Base-by-base conservation (phyloP, 2,329 filamentous ascomycete genomes). In the Nannizzia gypsea region DNA sequence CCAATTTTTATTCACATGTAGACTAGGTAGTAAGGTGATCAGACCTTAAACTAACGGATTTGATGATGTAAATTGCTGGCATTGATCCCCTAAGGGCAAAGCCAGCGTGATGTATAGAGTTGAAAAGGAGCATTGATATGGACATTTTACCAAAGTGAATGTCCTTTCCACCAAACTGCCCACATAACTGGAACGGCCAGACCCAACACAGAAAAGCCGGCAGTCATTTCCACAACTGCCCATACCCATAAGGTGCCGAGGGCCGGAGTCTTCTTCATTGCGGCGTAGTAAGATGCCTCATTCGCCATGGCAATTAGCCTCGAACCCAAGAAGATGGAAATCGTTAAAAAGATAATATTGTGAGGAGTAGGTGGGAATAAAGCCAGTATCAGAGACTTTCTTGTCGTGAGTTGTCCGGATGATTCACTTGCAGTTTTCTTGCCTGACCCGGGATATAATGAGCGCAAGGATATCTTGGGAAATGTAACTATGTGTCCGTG, bases 211-310 rank as follows among this genome's bases (percentile, higher is more conserved):
- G 88, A 88, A 67, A 82, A 84, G 0, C 78, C 68, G 44, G 95
- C 76, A 59, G 89, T 81, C 74, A 96, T 81, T 76, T 99, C 93
- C 54, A 97, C 80, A 22, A 97, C 86, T 34, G 87, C 84, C 90
- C 92, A 97, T 3, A 97, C 81, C 91, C 92, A 97, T 17, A 97
- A 72, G 44, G 89, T 92, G 0, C 90, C 93, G 13, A 96, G 72
- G 3, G 90, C 85, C n/a, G 93, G 93, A 0, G 90, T 88, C 64
- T 84, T 85, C 76, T 96, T 95, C 89, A 97, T 91, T 20, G 95
- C 85, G 5, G 88, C 87, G 66, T 95, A 84, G 68, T 96, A 97
- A 3, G 86, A 83, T 64, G 85, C 83, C 31, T 78, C 80, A 68
- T 96, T 97, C 26, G 88, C 90, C 58, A 91, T 83, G 65, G 88